Evolutionary conservation across 1,284 basidiomycete genomes (phyloP).

Genomic region (Exobasidium rhododendri): DNA sequence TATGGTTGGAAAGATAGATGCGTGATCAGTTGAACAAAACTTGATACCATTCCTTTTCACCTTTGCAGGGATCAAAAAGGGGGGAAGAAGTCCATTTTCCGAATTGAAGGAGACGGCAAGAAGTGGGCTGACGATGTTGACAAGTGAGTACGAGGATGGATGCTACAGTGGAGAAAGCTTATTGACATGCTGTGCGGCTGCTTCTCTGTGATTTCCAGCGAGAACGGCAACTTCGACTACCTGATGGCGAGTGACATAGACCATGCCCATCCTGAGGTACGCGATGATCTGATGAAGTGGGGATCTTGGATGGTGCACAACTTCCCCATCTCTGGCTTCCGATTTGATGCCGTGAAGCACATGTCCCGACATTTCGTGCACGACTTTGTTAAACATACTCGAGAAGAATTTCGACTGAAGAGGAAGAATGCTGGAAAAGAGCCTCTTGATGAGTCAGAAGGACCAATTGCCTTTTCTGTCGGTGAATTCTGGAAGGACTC

Average conservation of each 20-base stretch:
- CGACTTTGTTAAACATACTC: conserved; percentile 62
- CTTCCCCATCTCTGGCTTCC: conserved; percentile 42
- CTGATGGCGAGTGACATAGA: conserved; percentile 62
- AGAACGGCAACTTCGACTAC: conserved; percentile 16
- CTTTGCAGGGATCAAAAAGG: conserved; percentile 63
- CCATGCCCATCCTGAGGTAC: conserved; percentile 75
- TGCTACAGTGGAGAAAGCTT: conserved; percentile 55
- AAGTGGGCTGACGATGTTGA: conserved; percentile 57
- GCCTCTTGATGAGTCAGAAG: conserved; percentile 33
- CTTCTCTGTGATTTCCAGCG: too few species aligned
- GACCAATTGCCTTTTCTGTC: conserved; percentile 35
- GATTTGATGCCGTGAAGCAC: conserved; percentile 55
- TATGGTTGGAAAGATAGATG: background rate
- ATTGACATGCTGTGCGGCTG: too few species aligned
- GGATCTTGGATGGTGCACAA: conserved; percentile 60
- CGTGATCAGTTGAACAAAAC: background rate
- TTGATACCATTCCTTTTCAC: conserved; percentile 55
- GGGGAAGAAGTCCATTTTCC: conserved; percentile 64
- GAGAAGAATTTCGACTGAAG: conserved; percentile 50
- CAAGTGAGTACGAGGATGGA: conserved; percentile 57
- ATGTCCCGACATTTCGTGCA: conserved; percentile 40
- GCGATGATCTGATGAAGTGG: conserved; percentile 59
- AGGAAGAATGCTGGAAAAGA: conserved; percentile 31
- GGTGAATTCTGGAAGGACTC: conserved; percentile 48
- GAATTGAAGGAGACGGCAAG: conserved; percentile 60